Conservation (phyloP, 768 basidiomycete genomes). For the Mycena epipterygia region DNA sequence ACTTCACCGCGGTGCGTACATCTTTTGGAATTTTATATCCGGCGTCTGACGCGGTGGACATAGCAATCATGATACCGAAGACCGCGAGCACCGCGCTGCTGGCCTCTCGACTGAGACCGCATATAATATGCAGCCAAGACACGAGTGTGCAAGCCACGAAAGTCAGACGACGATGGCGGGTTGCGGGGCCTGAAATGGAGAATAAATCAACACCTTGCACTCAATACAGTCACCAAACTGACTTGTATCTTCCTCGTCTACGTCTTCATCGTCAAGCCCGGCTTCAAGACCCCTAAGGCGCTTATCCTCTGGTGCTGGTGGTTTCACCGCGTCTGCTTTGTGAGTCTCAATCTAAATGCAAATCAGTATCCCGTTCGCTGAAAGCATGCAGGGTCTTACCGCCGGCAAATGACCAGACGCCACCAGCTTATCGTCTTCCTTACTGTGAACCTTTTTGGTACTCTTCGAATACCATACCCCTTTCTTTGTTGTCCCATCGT, state of each 20-base stretch:
- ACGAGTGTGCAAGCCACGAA: constrained; percentile 14
- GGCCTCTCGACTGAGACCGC: constrained; percentile 23
- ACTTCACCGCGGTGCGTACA: constrained; percentile 20
- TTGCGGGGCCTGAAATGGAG: constrained; percentile 8
- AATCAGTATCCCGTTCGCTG: not conserved
- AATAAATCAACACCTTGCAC: constrained; percentile 2
- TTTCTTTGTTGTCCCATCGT: not conserved
- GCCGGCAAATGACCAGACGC: not conserved
- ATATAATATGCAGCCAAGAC: constrained; percentile 27
- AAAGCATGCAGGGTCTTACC: not conserved
- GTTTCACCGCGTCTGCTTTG: not conserved
- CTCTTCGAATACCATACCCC: not conserved
- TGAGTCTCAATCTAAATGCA: not conserved
- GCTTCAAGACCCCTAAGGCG: not conserved
- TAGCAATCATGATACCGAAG: not conserved
- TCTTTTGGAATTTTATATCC: constrained; percentile 2
- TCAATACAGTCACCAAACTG: not conserved
- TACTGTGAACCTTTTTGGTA: not conserved
- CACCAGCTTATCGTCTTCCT: not conserved
- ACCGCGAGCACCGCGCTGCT: constrained; percentile 15
- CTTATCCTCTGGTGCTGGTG: not conserved
- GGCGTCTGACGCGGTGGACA: not conserved
- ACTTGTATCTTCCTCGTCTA: not conserved
- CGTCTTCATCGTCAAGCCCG: not conserved
- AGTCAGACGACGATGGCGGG: not conserved